Percentiles rank a stretch among this genome's conserved stretches.
Conservation (phyloP, 2,329 filamentous ascomycete species). For the Pseudocercospora cruenta region DNA sequence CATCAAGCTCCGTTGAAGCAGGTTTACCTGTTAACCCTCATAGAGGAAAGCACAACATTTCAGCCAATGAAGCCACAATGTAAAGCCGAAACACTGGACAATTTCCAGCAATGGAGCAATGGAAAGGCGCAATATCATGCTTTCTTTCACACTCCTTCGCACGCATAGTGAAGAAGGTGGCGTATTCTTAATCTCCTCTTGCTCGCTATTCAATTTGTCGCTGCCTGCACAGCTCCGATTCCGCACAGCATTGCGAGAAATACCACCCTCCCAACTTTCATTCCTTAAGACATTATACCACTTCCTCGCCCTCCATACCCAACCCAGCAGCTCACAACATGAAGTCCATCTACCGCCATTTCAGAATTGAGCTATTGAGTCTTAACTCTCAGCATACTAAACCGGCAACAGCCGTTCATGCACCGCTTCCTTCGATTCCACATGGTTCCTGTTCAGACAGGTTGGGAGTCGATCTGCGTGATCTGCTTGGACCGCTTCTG, state of each 20-base stretch:
- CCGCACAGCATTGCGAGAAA: no score
- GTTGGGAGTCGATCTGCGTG: neutral
- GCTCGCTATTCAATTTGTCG: neutral
- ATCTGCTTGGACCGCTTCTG: neutral
- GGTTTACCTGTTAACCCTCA: neutral
- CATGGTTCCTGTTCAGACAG: neutral
- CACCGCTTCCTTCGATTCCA: neutral
- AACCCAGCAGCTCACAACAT: no score
- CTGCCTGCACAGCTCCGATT: neutral
- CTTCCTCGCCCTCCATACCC: no score
- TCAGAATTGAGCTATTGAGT: neutral
- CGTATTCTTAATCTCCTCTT: neutral
- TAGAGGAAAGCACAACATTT: no score
- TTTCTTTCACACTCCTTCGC: neutral
- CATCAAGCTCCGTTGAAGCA: neutral
- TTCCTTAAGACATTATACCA: no score
- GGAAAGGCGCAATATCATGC: neutral
- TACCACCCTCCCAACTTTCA: no score
- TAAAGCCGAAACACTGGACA: neutral
- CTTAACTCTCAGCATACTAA: neutral
- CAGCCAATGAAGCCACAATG: no score
- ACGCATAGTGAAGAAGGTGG: constrained; percentile 2
- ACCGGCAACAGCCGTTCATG: neutral
- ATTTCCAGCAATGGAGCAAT: neutral
- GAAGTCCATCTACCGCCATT: no score